Evolutionary conservation across 1,139 yeast species (phyloP), one percentile per base, ranked within the genome.

Genomic region (Trichomonascaceae sp.): DNA sequence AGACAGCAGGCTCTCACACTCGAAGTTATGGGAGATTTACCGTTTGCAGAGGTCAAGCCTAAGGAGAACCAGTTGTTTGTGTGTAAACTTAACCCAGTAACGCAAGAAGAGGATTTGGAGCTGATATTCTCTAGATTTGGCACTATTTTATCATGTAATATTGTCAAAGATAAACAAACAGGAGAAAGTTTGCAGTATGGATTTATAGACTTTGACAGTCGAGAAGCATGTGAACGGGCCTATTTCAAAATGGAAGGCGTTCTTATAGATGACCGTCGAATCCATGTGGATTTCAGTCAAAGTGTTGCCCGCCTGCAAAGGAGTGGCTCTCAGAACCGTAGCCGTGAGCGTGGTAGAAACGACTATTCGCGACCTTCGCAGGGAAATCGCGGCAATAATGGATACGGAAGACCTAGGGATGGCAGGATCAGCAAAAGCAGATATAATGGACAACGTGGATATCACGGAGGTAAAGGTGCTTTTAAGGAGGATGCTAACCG

Each of bases 271-370:
- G 90, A 85, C 53, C 68, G 78, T 36, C 73, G 85, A 51, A 77
- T 84, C 27, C 81, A 81, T 57, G 85, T 84, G 50, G 89, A 84
- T 64, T 84, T 84, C 70, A 79, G 85, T 50, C 90, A 84, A 63
- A 80, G 86, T 59, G 74, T 73, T 17, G 50, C 64, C 10, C 54
- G 58, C 17, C 51, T 63, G 60, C 45, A 57, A 54, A 53, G 49
- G 62, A 39, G 45, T 30, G 50, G 48, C 38, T 10, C 2, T n/a
- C 15, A n/a, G n/a, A 36, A n/a, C 45, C 27, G 41, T 27, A 44
- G 15, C 47, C 20, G 41, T 30, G 52, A 47, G 19, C 51, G 38
- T n/a, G 27, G 22, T 15, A 36, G 17, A 17, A 36, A 15, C n/a
- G 41, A 36, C 7, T 13, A 13, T 36, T 13, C 41, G 8, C 41